phyloP scores from a whole-genome alignment of 2,329 filamentous ascomycete species.

The Hypoxylon sp. region DNA sequence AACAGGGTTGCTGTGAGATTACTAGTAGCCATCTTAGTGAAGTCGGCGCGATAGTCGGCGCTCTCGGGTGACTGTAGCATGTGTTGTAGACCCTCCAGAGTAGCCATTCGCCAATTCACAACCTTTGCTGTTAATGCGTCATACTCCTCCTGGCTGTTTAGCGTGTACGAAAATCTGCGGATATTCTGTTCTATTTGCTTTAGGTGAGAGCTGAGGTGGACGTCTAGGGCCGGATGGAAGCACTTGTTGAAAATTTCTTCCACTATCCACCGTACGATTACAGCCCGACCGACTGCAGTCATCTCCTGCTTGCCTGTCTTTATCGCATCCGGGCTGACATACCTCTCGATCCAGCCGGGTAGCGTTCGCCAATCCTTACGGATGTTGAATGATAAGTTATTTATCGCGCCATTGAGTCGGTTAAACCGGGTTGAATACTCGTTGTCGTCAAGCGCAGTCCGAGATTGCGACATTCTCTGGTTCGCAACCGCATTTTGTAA shows the following conservation, averaged over 20 bases:
- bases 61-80: slow-evolving; percentile 76
- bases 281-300: slow-evolving; percentile 92
- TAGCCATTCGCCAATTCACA: slow-evolving; percentile 93
- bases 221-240: slow-evolving; percentile 91
- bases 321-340: slow-evolving; percentile 87
- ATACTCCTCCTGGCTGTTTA: slow-evolving; percentile 86
- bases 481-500: slow-evolving; percentile 98
- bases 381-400: slow-evolving; percentile 95
- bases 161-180: slow-evolving; percentile 79
- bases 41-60: slow-evolving; percentile 74
- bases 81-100: slow-evolving; percentile 88
- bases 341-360: slow-evolving; percentile 83
- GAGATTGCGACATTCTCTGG: slow-evolving; percentile 93
- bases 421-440: slow-evolving; percentile 93
- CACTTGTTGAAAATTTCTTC: slow-evolving; percentile 92
- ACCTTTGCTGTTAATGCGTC: slow-evolving; percentile 90
- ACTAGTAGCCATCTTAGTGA: slow-evolving; percentile 79
- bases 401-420: slow-evolving; percentile 92
- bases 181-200: slow-evolving; percentile 93
- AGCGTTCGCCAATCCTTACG: slow-evolving; percentile 92
- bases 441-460: slow-evolving; percentile 93
- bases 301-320: slow-evolving; percentile 95
- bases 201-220: slow-evolving; percentile 80
- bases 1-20: slow-evolving; percentile 79
- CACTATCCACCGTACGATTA: slow-evolving; percentile 90